These are phyloP conservation scores for Flagelloscypha sp. DNA, from an alignment of 768 basidiomycete species.

Conservation along the genomic window DNA sequence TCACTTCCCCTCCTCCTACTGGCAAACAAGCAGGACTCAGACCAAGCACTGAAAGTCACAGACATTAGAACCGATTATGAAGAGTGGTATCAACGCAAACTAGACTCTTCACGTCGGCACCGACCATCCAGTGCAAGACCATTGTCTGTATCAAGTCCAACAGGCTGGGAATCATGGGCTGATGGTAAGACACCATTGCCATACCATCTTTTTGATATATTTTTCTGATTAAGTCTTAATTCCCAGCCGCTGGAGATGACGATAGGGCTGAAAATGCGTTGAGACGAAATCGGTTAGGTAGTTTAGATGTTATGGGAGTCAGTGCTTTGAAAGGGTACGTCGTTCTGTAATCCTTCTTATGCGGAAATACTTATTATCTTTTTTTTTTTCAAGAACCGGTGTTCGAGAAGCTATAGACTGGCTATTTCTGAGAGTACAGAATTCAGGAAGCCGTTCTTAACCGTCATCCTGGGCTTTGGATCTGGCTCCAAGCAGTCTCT, in stretches of 20 bases:
- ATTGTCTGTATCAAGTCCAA: too few relatives aligned
- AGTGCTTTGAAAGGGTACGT: slow-evolving; percentile 85
- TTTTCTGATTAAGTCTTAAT: too few relatives aligned
- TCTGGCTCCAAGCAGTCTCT: too few relatives aligned
- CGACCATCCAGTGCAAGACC: too few relatives aligned
- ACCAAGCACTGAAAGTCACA: slow-evolving; percentile 71
- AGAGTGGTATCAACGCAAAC: slow-evolving; percentile 73
- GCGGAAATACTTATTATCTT: background rate
- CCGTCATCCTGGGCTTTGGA: too few relatives aligned
- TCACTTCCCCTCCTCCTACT: slow-evolving; percentile 85
- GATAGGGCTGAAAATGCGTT: slow-evolving; percentile 36
- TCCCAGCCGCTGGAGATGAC: too few relatives aligned
- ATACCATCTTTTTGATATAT: too few relatives aligned
- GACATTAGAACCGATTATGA: slow-evolving; percentile 88
- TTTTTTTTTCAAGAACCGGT: slow-evolving; percentile 53
- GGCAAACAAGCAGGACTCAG: slow-evolving; percentile 93
- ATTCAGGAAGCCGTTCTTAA: slow-evolving; percentile 75
- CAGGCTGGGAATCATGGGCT: too few relatives aligned
- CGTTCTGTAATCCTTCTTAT: background rate
- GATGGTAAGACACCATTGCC: too few relatives aligned
- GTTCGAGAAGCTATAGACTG: slow-evolving; percentile 88
- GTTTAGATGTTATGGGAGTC: slow-evolving; percentile 83
- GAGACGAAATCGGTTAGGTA: slow-evolving; percentile 54
- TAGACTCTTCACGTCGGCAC: slow-evolving; percentile 57
- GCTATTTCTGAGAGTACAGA: slow-evolving; percentile 90